Percentiles rank a stretch among this genome's conserved stretches.
Conservation (phyloP, 2,329 filamentous ascomycete species). For the Blumeriella jaapii region DNA sequence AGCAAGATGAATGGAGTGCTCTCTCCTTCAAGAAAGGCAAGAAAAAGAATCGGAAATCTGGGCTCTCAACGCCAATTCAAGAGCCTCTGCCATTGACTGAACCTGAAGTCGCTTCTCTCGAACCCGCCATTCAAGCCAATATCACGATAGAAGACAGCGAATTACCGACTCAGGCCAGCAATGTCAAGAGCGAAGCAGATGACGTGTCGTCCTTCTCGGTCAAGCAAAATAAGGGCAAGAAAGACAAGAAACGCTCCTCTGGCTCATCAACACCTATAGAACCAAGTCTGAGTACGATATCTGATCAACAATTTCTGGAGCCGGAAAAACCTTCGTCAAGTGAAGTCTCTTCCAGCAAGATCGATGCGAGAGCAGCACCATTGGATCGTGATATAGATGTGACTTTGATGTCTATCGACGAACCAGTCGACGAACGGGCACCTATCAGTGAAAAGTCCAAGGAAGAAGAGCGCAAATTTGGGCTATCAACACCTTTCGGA, state of each 20-base stretch:
- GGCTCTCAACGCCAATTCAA: constrained; percentile 12
- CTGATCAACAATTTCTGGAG: no score
- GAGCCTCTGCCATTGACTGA: background rate
- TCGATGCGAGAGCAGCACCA: background rate
- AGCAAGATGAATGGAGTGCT: constrained; percentile 4
- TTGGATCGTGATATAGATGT: background rate
- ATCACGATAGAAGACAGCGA: background rate
- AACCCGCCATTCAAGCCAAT: background rate
- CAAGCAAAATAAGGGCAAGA: no score
- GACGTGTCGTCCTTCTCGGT: no score
- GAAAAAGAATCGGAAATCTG: constrained; percentile 12
- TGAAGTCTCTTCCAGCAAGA: background rate
- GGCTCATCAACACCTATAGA: no score
- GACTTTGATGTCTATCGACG: background rate
- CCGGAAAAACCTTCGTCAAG: background rate
- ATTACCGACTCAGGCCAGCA: background rate
- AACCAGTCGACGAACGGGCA: background rate
- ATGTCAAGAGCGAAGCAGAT: background rate
- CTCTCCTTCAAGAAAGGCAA: constrained; percentile 10
- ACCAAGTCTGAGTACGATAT: no score
- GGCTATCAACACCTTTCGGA: constrained; percentile 2
- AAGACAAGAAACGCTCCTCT: no score
- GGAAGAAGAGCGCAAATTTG: constrained; percentile 11
- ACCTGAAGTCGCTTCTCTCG: background rate
- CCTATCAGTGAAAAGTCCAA: constrained; percentile 22